Percentiles rank a stretch among this genome's conserved stretches.
Conservation (phyloP, 2,329 filamentous ascomycete genomes). For the Epichloe scottii region DNA sequence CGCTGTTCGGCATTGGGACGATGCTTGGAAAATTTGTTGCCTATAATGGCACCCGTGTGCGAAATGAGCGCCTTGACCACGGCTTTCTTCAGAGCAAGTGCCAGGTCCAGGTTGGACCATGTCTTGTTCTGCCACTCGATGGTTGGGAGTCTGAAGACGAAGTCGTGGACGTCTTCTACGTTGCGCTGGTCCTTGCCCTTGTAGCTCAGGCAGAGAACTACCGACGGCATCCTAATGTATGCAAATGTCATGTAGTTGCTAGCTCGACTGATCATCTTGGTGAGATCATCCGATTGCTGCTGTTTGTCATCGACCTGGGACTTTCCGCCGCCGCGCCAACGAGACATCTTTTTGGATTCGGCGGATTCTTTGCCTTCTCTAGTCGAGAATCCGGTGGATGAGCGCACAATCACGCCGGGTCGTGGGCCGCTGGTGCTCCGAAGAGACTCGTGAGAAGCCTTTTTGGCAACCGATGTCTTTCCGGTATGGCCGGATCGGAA, state of each 20-base stretch:
- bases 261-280: slow-evolving; percentile 90
- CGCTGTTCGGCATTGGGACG: slow-evolving; percentile 70
- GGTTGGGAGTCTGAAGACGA: slow-evolving; percentile 88
- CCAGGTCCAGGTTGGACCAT: slow-evolving; percentile 94
- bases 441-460: slow-evolving; percentile 45
- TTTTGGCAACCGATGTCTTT: slow-evolving; percentile 32
- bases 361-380: slow-evolving; percentile 26
- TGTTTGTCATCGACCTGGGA: slow-evolving; percentile 42
- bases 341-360: slow-evolving; percentile 31
- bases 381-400: slow-evolving; percentile 32
- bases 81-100: slow-evolving; percentile 84
- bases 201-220: slow-evolving; percentile 91
- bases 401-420: slow-evolving; percentile 30
- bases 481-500: slow-evolving; percentile 33
- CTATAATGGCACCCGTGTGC: slow-evolving; percentile 89
- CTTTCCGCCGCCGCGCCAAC: slow-evolving; percentile 42
- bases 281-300: slow-evolving; percentile 72
- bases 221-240: slow-evolving; percentile 87
- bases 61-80: slow-evolving; percentile 89
- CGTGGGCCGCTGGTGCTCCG: slow-evolving; percentile 27
- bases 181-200: slow-evolving; percentile 94
- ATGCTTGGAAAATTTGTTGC: slow-evolving; percentile 91
- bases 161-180: slow-evolving; percentile 91
- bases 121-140: slow-evolving; percentile 98
- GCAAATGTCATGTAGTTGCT: slow-evolving; percentile 97